phyloP scores from a whole-genome alignment of 1,139 yeast species.

The Arxiozyma telluris region DNA sequence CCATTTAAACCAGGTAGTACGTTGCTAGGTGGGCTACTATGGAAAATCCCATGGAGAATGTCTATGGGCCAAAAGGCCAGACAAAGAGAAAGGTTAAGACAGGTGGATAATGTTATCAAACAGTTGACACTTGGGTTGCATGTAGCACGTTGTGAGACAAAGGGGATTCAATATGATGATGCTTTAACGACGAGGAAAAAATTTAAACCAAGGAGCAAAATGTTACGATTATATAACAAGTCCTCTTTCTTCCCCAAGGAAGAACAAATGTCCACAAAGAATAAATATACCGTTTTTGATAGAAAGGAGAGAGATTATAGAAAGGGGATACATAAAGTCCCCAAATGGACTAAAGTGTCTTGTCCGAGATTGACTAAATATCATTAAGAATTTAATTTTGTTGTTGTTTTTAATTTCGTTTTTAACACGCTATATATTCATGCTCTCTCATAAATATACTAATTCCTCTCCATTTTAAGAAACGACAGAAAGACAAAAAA shows the following conservation, averaged over 20 bases:
- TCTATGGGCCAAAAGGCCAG: conserved; percentile 75
- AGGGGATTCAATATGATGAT: conserved; percentile 45
- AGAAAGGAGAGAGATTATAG: conserved; percentile 70
- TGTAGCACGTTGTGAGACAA: conserved; percentile 33
- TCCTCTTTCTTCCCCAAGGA: conserved; percentile 60
- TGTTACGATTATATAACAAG: conserved; percentile 22
- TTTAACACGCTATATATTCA: too few species aligned
- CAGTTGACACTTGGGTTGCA: conserved; percentile 57
- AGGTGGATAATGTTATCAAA: conserved; percentile 72
- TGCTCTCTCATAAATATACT: background rate
- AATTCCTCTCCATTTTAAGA: background rate
- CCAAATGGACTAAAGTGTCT: conserved; percentile 83
- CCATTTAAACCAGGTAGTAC: conserved; percentile 62
- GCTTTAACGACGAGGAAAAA: conserved; percentile 34
- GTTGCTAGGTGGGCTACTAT: conserved; percentile 71
- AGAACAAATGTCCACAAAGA: conserved; percentile 63
- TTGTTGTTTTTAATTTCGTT: too few species aligned
- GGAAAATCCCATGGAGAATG: conserved; percentile 76
- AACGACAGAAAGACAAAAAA: too few species aligned
- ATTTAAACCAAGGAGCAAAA: conserved; percentile 20
- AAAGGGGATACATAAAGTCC: conserved; percentile 78
- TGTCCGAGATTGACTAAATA: conserved; percentile 74
- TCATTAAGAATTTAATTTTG: conserved; percentile 36
- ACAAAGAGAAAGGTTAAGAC: conserved; percentile 70
- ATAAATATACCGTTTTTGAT: conserved; percentile 83